Conservation (phyloP, 345 rosid species). For the Aquilaria sinensis region DNA sequence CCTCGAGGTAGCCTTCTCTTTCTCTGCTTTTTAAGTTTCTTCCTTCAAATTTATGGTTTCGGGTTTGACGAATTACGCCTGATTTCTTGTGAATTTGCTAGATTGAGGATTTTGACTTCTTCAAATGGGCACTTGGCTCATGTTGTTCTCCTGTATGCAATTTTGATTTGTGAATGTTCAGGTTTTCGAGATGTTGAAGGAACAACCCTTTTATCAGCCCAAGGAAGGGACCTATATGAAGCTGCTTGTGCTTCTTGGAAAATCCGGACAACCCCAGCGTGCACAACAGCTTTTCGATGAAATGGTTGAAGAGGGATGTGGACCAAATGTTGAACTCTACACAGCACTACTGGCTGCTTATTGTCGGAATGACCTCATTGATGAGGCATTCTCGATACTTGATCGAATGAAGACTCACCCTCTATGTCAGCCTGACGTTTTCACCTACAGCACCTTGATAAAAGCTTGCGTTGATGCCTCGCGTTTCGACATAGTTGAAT, state of each 20-base stretch:
- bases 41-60: background rate
- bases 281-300: constrained; percentile 66
- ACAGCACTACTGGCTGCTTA: constrained; percentile 75
- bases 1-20: constrained; percentile 43
- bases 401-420: constrained; percentile 63
- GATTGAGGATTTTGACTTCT: background rate
- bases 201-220: constrained; percentile 68
- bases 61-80: background rate
- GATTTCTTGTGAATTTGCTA: background rate
- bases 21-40: background rate
- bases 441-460: constrained; percentile 66
- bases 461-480: constrained; percentile 66
- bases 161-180: constrained; percentile 15
- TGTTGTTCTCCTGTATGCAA: background rate
- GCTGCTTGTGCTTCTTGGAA: constrained; percentile 67
- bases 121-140: constrained; percentile 6
- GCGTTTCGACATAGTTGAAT: constrained; percentile 54
- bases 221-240: constrained; percentile 84
- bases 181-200: constrained; percentile 69
- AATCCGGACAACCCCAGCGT: constrained; percentile 55
- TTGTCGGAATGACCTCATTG: constrained; percentile 58
- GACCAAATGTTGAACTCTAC: constrained; percentile 66
- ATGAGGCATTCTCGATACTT: constrained; percentile 57
- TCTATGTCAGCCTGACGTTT: constrained; percentile 75
- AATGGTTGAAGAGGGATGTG: constrained; percentile 77